Conservation (phyloP, 257 asterid species). For the Capsicum baccatum region DNA sequence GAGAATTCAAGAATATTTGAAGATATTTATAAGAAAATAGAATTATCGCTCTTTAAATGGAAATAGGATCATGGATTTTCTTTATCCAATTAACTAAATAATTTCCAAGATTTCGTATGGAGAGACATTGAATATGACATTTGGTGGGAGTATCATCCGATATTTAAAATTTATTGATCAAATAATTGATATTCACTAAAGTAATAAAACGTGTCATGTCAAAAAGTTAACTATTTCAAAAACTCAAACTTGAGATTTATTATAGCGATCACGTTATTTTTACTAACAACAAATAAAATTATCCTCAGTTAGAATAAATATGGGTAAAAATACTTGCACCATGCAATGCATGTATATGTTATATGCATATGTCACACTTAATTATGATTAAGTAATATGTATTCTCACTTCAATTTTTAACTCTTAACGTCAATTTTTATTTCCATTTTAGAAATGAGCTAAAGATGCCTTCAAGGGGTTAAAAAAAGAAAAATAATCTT, state of each 20-base stretch:
- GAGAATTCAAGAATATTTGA: neutral
- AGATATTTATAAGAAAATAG: neutral
- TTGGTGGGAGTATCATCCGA: neutral
- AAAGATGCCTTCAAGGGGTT: neutral
- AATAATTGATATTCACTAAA: neutral
- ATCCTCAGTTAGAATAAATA: neutral
- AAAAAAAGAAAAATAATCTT: neutral
- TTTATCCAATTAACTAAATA: neutral
- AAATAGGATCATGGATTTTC: neutral
- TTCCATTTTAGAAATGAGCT: neutral
- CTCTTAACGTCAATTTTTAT: too few relatives aligned
- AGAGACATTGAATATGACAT: neutral
- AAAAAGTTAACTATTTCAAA: neutral
- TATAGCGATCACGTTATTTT: neutral
- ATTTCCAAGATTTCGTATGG: constrained; percentile 1
- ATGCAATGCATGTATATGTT: neutral
- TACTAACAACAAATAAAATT: neutral
- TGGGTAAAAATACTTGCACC: neutral
- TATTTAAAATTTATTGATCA: neutral
- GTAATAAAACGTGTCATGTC: neutral
- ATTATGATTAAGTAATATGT: neutral
- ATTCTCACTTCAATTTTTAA: neutral
- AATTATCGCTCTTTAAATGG: neutral
- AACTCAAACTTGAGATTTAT: neutral
- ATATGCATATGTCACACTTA: neutral